Percentiles rank a stretch among this genome's conserved stretches.
These are phyloP conservation scores for Lecanicillium sp. DNA, from an alignment of 2,329 filamentous ascomycete genomes.

Conservation along the genomic window DNA sequence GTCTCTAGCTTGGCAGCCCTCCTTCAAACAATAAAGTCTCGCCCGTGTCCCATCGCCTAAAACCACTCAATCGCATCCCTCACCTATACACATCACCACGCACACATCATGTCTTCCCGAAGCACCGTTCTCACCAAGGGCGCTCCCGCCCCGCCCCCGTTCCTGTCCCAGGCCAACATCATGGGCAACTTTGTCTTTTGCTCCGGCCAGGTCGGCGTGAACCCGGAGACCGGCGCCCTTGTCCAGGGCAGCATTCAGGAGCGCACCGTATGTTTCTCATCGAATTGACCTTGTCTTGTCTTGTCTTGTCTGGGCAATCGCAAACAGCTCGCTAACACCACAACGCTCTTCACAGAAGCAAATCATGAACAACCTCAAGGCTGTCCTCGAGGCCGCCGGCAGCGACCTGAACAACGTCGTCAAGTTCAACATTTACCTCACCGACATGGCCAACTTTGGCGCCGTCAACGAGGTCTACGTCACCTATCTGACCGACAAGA, in stretches of 20 bases:
- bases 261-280: conserved; percentile 40
- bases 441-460: conserved; percentile 63
- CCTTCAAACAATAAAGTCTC: no score
- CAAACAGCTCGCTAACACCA: no score
- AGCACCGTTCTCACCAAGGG: conserved; percentile 14
- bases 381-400: conserved; percentile 61
- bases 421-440: conserved; percentile 65
- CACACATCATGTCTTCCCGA: no score
- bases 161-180: conserved; percentile 24
- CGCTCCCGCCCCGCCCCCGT: conserved; percentile 14
- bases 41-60: no score
- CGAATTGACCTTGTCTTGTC: no score
- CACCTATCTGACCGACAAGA: conserved; percentile 52
- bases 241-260: conserved; percentile 59
- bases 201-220: conserved; percentile 62
- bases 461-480: conserved; percentile 68
- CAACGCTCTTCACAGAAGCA: conserved; percentile 30
- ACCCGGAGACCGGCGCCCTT: conserved; percentile 45
- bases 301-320: no score
- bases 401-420: conserved; percentile 57
- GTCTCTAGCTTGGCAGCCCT: no score
- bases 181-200: conserved; percentile 61
- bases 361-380: conserved; percentile 61
- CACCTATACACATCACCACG: no score
- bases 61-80: no score